Percentiles rank a stretch among this genome's conserved stretches.
Evolutionary conservation across 192 early-diverging fungal genomes (phyloP).

Genomic region (Cetraspora pellucida): DNA sequence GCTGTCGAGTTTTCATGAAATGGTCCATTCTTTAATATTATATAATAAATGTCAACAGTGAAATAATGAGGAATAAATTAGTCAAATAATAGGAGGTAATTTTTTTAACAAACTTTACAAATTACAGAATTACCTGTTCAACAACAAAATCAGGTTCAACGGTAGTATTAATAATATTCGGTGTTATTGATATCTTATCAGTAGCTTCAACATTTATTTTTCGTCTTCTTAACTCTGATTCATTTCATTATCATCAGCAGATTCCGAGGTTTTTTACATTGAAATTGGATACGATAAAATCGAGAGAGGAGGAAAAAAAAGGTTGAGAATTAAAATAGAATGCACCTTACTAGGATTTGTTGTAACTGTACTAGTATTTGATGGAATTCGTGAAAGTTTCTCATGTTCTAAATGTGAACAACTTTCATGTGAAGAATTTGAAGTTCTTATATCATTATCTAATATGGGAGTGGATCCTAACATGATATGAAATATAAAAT

Average conservation of each 20-base stretch:
- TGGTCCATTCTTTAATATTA: neutral
- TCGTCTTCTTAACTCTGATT: no score
- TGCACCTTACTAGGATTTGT: neutral
- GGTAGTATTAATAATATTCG: no score
- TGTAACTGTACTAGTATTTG: neutral
- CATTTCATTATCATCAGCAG: no score
- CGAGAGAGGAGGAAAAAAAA: neutral
- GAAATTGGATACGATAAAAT: neutral
- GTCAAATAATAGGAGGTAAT: neutral
- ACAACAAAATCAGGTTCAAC: no score
- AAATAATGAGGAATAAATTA: neutral
- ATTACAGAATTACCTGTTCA: no score
- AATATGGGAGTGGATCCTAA: neutral
- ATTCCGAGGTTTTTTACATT: no score
- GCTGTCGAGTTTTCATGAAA: neutral
- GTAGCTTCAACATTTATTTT: no score
- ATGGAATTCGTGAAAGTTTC: neutral
- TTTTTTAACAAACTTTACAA: neutral
- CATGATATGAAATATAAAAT: no score
- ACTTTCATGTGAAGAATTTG: neutral
- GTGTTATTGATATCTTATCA: no score
- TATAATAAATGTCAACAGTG: no score
- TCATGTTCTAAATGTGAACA: neutral
- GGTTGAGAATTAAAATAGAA: neutral
- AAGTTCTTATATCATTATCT: neutral